phyloP scores from a whole-genome alignment of 2,329 filamentous ascomycete species.

The Pleochaeta shiraiana region DNA sequence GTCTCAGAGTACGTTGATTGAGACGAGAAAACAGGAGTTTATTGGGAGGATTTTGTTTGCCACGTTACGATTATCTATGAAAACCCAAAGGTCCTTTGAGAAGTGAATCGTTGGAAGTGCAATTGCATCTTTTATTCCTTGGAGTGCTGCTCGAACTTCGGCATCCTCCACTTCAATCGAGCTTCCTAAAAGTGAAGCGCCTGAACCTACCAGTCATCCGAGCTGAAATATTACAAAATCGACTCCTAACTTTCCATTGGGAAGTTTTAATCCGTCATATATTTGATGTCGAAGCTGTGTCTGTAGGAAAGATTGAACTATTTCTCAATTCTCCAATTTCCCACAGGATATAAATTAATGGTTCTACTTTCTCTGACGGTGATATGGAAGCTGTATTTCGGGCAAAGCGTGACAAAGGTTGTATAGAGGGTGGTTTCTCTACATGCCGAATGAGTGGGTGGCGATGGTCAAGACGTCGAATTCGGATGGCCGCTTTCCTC shows the following conservation, averaged over 20 bases:
- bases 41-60: neutral
- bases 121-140: neutral
- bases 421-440: neutral
- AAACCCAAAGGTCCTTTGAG: neutral
- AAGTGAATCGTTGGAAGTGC: neutral
- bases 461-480: neutral
- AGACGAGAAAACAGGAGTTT: neutral
- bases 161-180: too few relatives aligned
- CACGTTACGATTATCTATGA: neutral
- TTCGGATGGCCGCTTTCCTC: neutral
- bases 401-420: neutral
- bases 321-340: too few relatives aligned
- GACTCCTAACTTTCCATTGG: too few relatives aligned
- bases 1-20: neutral
- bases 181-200: too few relatives aligned
- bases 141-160: too few relatives aligned
- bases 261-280: too few relatives aligned
- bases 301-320: too few relatives aligned
- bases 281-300: too few relatives aligned
- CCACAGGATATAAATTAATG: too few relatives aligned
- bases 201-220: too few relatives aligned
- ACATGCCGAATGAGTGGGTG: neutral
- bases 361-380: too few relatives aligned
- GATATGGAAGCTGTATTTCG: neutral
- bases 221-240: too few relatives aligned